Base-by-base conservation (phyloP, 2,329 filamentous ascomycete genomes). In the Coleophoma eucalyptorum region DNA sequence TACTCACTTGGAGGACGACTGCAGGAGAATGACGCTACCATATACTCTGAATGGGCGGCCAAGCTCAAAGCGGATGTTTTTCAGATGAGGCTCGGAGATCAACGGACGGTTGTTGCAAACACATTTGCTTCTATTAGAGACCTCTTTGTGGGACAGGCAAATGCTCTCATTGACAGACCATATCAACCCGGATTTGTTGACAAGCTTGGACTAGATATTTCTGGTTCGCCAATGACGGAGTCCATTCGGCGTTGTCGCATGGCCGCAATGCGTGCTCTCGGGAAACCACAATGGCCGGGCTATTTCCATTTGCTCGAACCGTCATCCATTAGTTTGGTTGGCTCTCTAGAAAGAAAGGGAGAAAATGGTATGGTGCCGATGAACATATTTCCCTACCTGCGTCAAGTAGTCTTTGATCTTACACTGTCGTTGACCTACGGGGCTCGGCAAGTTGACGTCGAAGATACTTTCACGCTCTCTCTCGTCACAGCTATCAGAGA, bases 281-380 rank as follows among this genome's bases (percentile, higher is more conserved):
- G 55, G 8, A 61, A 60, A 43, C 55, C 53, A 16, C 59, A 50
- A 18, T 61, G 58, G 58, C 53, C 58, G 2, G 53, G 48, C n/a
- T 61, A 61, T 31, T 61, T 58, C 33, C 56, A 58, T 45, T 45
- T 60, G 7, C 50, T 61, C 4, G 58, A 61, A 43, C 59, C 58
- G 4, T 54, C 50, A 1, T 56, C 53, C 11, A 50, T 54, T 5
- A 52, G 47, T 5, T 44, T 61, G 13, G 48, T 55, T 8, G 13
- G 35, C 13, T 32, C 33, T n/a, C 21, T 58, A 4, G 50, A 53
- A 32, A 19, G 18, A n/a, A 58, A 57, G 43, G 50, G 54, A 13
- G 20, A 56, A 13, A 60, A 58, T 34, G 58, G 54, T 3, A 37
- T 48, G 18, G 18, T 34, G 10, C 49, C 54, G 15, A 21, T 59